These are phyloP conservation scores for Podospora fimiseda DNA, from an alignment of 495 filamentous ascomycete species.

Conservation along the genomic window DNA sequence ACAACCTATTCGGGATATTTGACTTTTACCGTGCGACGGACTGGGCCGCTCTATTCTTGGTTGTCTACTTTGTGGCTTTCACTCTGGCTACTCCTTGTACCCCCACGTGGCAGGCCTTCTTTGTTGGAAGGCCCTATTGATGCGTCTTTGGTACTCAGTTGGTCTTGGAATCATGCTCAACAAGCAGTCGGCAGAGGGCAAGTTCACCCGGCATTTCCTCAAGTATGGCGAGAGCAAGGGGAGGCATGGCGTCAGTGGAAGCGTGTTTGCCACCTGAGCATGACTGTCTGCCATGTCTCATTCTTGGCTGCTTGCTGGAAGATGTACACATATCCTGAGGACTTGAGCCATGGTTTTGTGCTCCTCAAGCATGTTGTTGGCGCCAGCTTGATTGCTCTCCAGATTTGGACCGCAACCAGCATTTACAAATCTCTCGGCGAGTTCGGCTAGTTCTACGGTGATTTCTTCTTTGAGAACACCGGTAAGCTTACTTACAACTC, in stretches of 20 bases:
- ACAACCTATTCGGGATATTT: conserved; percentile 80
- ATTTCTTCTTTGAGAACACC: conserved; percentile 89
- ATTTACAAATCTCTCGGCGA: conserved; percentile 96
- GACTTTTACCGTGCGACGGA: conserved; percentile 85
- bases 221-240: conserved; percentile 83
- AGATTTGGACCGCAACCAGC: conserved; percentile 87
- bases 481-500: conserved; percentile 90
- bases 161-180: conserved; percentile 82
- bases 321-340: conserved; percentile 78
- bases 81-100: conserved; percentile 74
- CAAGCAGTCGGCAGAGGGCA: conserved; percentile 79
- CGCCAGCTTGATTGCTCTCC: conserved; percentile 70
- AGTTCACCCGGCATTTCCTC: conserved; percentile 93
- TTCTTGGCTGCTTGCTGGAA: conserved; percentile 94
- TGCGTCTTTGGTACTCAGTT: conserved; percentile 89
- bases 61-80: conserved; percentile 64
- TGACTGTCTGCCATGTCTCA: conserved; percentile 78
- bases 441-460: conserved; percentile 98
- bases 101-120: conserved; percentile 62
- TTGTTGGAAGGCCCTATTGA: conserved; percentile 69
- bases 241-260: conserved; percentile 99
- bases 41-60: conserved; percentile 65
- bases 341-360: conserved; percentile 78
- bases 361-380: conserved; percentile 85
- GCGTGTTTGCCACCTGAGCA: conserved; percentile 86